phyloP scores from a whole-genome alignment of 2,329 filamentous ascomycete genomes.

The Mycosphaerella sp. region DNA sequence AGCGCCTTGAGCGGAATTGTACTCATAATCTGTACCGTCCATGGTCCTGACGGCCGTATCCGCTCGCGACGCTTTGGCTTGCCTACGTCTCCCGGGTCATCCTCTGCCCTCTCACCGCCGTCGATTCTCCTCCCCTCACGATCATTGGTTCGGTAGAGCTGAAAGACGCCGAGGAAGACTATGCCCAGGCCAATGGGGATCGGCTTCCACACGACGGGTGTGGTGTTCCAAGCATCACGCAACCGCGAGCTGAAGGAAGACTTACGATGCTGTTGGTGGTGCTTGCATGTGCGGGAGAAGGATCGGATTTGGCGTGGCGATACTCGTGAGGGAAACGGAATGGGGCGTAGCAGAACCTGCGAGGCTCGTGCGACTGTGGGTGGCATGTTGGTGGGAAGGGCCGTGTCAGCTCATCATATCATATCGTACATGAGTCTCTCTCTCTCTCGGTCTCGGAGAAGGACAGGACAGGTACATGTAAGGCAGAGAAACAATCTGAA shows the following conservation, averaged over 20 bases:
- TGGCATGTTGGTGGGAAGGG: conserved; percentile 5
- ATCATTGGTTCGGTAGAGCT: conserved; percentile 69
- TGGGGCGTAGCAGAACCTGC: conserved; percentile 7
- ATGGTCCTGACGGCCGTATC: conserved; percentile 77
- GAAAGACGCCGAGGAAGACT: conserved; percentile 72
- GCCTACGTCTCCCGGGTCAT: conserved; percentile 28
- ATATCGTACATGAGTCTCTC: too few species aligned
- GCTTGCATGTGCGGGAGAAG: conserved; percentile 18
- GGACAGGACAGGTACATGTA: too few species aligned
- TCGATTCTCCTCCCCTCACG: conserved; percentile 24
- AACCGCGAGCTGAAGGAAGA: conserved; percentile 52
- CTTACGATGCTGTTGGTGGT: conserved; percentile 20
- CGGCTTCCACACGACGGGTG: conserved; percentile 77
- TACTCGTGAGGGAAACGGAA: conserved; percentile 5
- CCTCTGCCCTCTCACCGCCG: conserved; percentile 33
- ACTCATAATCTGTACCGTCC: conserved; percentile 91
- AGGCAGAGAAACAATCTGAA: too few species aligned
- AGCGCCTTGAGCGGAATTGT: conserved; percentile 86
- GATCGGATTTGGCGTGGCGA: conserved; percentile 8
- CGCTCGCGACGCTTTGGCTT: conserved; percentile 51
- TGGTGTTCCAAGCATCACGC: conserved; percentile 54
- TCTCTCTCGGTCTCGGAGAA: too few species aligned
- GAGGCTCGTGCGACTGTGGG: conserved; percentile 4
- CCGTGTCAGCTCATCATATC: conserved; percentile 4
- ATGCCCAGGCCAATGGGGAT: conserved; percentile 84